These are phyloP conservation scores for Cinchona pubescens DNA, from an alignment of 257 asterid genomes.

Conservation along the genomic window DNA sequence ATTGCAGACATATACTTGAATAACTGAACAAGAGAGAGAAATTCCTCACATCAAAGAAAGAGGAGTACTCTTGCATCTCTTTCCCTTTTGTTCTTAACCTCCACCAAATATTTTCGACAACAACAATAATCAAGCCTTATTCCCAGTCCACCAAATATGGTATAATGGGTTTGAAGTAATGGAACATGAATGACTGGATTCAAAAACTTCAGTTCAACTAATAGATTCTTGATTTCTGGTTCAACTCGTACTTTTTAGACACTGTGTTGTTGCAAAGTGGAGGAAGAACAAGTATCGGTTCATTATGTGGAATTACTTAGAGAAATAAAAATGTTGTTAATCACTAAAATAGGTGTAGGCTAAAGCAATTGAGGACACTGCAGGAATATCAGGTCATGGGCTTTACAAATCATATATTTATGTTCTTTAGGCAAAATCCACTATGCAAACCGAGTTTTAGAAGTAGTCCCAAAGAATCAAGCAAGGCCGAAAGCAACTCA, in stretches of 20 bases:
- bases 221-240: background rate
- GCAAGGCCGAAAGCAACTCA: background rate
- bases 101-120: background rate
- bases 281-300: background rate
- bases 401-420: background rate
- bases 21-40: background rate
- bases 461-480: background rate
- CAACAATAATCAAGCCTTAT: too few species aligned
- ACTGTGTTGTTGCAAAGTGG: too few species aligned
- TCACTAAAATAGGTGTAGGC: background rate
- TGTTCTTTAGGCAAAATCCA: background rate
- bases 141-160: too few species aligned
- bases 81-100: background rate
- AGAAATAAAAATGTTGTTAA: background rate
- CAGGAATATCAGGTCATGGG: background rate
- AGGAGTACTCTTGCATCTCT: background rate
- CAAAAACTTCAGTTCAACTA: background rate
- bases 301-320: background rate
- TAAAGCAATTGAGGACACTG: background rate
- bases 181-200: background rate
- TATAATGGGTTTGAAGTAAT: background rate
- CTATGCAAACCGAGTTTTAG: background rate
- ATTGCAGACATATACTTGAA: background rate
- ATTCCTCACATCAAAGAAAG: background rate
- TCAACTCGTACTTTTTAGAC: background rate